Conservation (phyloP, 1,139 yeast species). For the Scheffersomyces illinoinensis region DNA sequence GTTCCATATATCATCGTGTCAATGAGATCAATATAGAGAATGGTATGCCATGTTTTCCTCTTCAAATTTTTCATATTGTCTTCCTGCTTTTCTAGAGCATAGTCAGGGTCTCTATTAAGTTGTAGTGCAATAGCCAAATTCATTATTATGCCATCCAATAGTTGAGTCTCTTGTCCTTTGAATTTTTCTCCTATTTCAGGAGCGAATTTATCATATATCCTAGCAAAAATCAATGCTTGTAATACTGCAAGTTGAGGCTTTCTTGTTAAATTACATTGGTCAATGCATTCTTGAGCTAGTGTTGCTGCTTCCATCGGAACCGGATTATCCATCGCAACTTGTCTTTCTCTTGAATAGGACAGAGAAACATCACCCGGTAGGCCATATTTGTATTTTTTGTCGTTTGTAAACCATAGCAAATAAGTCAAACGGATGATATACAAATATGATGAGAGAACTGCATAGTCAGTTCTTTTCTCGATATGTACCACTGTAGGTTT, state of each 20-base stretch:
- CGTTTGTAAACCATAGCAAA: constrained; percentile 1
- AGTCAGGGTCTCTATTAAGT: constrained; percentile 16
- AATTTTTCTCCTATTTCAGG: constrained; percentile 32
- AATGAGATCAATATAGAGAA: constrained; percentile 20
- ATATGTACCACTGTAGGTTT: not conserved
- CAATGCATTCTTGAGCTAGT: constrained; percentile 18
- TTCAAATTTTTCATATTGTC: constrained; percentile 12
- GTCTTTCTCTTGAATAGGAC: not conserved
- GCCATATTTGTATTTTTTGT: not conserved
- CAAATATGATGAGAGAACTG: constrained; percentile 8
- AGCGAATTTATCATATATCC: constrained; percentile 26
- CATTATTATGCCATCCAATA: constrained; percentile 10
- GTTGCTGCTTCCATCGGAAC: constrained; percentile 17
- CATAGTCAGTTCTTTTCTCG: constrained; percentile 9
- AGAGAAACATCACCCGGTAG: not conserved
- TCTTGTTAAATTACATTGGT: constrained; percentile 9
- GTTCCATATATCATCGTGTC: constrained; percentile 14
- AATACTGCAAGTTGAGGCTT: constrained; percentile 15
- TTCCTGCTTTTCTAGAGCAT: constrained; percentile 5
- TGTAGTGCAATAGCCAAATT: constrained; percentile 14
- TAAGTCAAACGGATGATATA: constrained; percentile 9
- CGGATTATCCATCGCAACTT: constrained; percentile 13
- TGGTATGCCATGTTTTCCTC: constrained; percentile 26
- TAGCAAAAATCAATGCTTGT: constrained; percentile 19
- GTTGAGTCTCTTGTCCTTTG: constrained; percentile 11